A percentile compares a stretch with the other conserved stretches of the same genome.
phyloP scores from a whole-genome alignment of 1,284 basidiomycete genomes.

The Ganoderma boninense region DNA sequence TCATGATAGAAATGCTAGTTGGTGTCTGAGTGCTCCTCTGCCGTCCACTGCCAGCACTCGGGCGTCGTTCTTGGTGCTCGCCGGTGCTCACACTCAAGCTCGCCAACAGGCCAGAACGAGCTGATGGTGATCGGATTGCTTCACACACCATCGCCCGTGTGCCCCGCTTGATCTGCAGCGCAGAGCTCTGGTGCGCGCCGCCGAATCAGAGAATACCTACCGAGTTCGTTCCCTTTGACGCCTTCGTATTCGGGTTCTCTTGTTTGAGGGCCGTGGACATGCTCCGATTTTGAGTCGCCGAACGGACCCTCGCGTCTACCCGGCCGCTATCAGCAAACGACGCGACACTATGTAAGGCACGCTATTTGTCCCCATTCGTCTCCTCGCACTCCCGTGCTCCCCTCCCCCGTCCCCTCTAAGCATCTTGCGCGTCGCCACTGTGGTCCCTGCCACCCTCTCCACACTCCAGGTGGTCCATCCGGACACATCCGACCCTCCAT shows the following conservation, averaged over 20 bases:
- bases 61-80: constrained; percentile 18
- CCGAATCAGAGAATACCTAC: constrained; percentile 17
- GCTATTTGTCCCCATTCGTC: constrained; percentile 6
- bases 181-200: constrained; percentile 4
- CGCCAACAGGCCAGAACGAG: not conserved
- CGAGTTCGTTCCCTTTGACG: constrained; percentile 11
- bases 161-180: constrained; percentile 9
- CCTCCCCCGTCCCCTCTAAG: not conserved
- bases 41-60: constrained; percentile 7
- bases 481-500: constrained; percentile 1
- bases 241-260: constrained; percentile 7
- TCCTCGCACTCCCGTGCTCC: not conserved
- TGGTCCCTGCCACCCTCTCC: not conserved
- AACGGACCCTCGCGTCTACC: constrained; percentile 16
- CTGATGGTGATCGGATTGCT: constrained; percentile 9
- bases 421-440: not conserved
- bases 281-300: constrained; percentile 19
- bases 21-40: constrained; percentile 13
- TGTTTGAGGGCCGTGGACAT: not conserved
- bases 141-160: constrained; percentile 1
- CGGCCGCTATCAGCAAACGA: constrained; percentile 8
- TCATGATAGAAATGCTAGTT: constrained; percentile 14
- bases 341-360: constrained; percentile 18
- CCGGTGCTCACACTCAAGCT: constrained; percentile 6
- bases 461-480: constrained; percentile 1